phyloP scores from a whole-genome alignment of 1,139 yeast genomes.

The Blastobotrys indianensis region DNA sequence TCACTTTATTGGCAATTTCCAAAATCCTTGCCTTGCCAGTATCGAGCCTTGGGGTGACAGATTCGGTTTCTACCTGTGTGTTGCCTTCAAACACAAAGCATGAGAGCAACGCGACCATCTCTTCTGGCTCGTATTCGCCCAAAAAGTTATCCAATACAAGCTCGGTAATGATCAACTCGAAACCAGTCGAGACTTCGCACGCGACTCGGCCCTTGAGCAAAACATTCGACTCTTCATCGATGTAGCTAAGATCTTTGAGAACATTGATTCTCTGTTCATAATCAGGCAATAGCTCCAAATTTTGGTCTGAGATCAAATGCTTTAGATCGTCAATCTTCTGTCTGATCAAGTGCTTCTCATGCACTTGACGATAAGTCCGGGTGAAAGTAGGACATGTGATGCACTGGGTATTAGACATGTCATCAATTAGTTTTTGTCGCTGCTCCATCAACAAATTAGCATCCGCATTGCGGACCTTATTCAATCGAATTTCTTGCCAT shows the following conservation, averaged over 20 bases:
- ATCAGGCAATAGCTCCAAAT: slow-evolving; percentile 84
- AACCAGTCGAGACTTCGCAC: slow-evolving; percentile 83
- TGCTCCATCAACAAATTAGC: slow-evolving; percentile 28
- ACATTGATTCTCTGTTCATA: slow-evolving; percentile 85
- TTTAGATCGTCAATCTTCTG: slow-evolving; percentile 52
- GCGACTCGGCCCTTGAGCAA: slow-evolving; percentile 82
- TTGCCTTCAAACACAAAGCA: slow-evolving; percentile 91
- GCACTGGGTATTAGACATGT: slow-evolving; percentile 33
- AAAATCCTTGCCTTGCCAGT: slow-evolving; percentile 66
- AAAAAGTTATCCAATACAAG: slow-evolving; percentile 82
- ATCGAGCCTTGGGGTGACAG: slow-evolving; percentile 78
- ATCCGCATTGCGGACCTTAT: slow-evolving; percentile 19
- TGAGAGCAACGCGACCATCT: slow-evolving; percentile 86
- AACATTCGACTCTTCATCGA: slow-evolving; percentile 72
- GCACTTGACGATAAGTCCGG: slow-evolving; percentile 44
- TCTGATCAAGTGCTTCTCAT: slow-evolving; percentile 43
- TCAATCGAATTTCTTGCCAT: slow-evolving; percentile 39
- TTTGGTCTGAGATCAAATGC: slow-evolving; percentile 72
- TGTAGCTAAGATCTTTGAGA: slow-evolving; percentile 64
- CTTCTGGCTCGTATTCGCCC: slow-evolving; percentile 92
- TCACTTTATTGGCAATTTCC: slow-evolving; percentile 61
- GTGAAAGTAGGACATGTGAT: slow-evolving; percentile 38
- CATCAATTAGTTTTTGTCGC: slow-evolving; percentile 39
- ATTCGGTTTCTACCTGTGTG: slow-evolving; percentile 48
- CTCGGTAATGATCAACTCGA: slow-evolving; percentile 86